phyloP scores from a whole-genome alignment of 1,284 basidiomycete genomes.

The Fomitopsis schrenkii region DNA sequence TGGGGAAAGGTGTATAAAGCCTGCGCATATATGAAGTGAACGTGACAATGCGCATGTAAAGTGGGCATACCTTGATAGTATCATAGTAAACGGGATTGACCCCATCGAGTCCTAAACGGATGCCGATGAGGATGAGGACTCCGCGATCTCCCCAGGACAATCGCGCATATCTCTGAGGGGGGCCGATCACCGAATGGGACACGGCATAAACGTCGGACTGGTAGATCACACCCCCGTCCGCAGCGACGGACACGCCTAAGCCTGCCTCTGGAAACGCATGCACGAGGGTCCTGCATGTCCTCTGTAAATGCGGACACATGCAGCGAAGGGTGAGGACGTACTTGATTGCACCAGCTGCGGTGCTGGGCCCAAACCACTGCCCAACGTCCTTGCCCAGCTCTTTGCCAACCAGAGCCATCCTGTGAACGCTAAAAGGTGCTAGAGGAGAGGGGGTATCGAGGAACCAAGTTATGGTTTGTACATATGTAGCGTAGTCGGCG shows the following conservation, averaged over 20 bases:
- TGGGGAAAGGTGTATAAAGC: slow-evolving; percentile 90
- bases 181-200: slow-evolving; percentile 47
- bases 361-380: slow-evolving; percentile 98
- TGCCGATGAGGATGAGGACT: slow-evolving; percentile 84
- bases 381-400: slow-evolving; percentile 94
- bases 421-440: slow-evolving; percentile 94
- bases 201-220: slow-evolving; percentile 84
- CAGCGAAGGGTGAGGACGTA: slow-evolving; percentile 30
- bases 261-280: slow-evolving; percentile 79
- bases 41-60: background rate
- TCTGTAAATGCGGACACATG: slow-evolving; percentile 3
- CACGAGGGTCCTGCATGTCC: slow-evolving; percentile 61
- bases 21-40: slow-evolving; percentile 34
- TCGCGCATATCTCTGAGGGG: slow-evolving; percentile 29
- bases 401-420: slow-evolving; percentile 94
- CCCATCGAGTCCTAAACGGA: slow-evolving; percentile 86
- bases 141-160: slow-evolving; percentile 76
- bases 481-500: slow-evolving; percentile 69
- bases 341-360: slow-evolving; percentile 94
- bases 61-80: slow-evolving; percentile 78
- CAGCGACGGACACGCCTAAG: slow-evolving; percentile 79
- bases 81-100: slow-evolving; percentile 96
- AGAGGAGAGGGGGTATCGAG: slow-evolving; percentile 85
- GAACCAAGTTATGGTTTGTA: slow-evolving; percentile 92
- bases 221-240: slow-evolving; percentile 72